Evolutionary conservation across 23 red algal genomes (phyloP), one percentile per base, ranked within the genome.

Genomic region (Cyanidiococcus yangmingshanensis): DNA sequence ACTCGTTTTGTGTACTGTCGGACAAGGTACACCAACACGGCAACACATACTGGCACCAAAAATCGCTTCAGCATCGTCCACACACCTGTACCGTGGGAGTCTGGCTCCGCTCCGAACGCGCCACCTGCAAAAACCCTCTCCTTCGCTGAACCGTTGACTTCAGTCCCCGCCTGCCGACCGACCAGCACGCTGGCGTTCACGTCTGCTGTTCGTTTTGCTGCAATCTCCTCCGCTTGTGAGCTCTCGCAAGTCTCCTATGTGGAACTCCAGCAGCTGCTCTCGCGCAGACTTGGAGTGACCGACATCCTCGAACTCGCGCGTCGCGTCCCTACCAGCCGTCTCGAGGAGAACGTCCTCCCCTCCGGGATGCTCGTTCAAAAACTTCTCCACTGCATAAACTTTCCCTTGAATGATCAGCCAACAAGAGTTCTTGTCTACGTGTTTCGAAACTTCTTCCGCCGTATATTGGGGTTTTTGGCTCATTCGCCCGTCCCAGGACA

Each of bases 291-390:
- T 81, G 16, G 91, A 96, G 57, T 96, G 91, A 1, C 91, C 91
- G 1, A 96, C 91, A 41, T 96, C 91, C 75, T 96, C 91, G 76
- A 96, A 96, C 79, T 96, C 91, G 1, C 91, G 85, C 45, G 86
- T 89, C 21, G 91, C 91, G 54, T 96, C 86, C 31, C 91, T 76
- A 35, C 84, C 92, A 2, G 92, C 84, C 18, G 89, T 86, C 74
- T 98, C 88, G 0, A 98, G 75, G 29, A 98, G 40, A 34, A 98
- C 86, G 57, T 98, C 94, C 15, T 98, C 94, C 38, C 94, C 94
- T 31, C 94, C 94, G 24, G 94, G 94, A 57, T 98, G 94, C 79
- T 98, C 94, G 21, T 79, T 37, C 0, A 98, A 80, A 80, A 98
- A 98, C n/a, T 24, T 37, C 7, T 88, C 88, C 1, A 91, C 82